phyloP scores from a whole-genome alignment of 805 yeast genomes.

The Lipomyces sp. region DNA sequence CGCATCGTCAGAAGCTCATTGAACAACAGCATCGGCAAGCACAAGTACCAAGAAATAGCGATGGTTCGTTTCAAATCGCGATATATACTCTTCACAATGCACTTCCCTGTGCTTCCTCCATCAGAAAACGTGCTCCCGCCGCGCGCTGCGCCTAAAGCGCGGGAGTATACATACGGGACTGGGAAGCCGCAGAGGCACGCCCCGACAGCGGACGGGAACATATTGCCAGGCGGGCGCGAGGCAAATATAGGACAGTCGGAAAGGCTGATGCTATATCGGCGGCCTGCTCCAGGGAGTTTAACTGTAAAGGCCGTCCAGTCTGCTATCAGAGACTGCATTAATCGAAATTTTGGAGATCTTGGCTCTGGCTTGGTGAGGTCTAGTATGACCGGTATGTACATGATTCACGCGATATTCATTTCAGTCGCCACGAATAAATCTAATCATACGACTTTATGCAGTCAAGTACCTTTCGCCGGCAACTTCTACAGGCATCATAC shows the following conservation, averaged over 20 bases:
- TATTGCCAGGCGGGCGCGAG: conserved; percentile 8
- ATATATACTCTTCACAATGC: conserved; percentile 74
- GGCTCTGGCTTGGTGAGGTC: conserved; percentile 66
- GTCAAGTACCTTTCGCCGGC: conserved; percentile 76
- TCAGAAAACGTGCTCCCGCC: background rate
- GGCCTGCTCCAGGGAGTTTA: conserved; percentile 38
- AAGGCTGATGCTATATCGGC: conserved; percentile 14
- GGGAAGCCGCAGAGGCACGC: background rate
- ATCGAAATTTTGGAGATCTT: conserved; percentile 69
- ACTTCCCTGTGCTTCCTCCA: conserved; percentile 49
- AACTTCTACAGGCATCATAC: conserved; percentile 79
- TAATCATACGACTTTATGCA: background rate
- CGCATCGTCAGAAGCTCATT: too few relatives aligned
- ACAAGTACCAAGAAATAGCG: too few relatives aligned
- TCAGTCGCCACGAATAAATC: too few relatives aligned
- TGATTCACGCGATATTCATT: background rate
- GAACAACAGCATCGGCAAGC: too few relatives aligned
- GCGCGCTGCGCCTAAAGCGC: too few relatives aligned
- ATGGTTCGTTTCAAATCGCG: conserved; percentile 91
- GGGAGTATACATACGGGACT: background rate
- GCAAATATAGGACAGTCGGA: conserved; percentile 33
- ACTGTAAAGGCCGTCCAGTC: conserved; percentile 51
- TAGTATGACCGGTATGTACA: conserved; percentile 44
- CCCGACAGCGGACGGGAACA: background rate
- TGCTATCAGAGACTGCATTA: conserved; percentile 54